Evolutionary conservation across 768 basidiomycete species (phyloP).

Genomic region (Serendipita sp.): DNA sequence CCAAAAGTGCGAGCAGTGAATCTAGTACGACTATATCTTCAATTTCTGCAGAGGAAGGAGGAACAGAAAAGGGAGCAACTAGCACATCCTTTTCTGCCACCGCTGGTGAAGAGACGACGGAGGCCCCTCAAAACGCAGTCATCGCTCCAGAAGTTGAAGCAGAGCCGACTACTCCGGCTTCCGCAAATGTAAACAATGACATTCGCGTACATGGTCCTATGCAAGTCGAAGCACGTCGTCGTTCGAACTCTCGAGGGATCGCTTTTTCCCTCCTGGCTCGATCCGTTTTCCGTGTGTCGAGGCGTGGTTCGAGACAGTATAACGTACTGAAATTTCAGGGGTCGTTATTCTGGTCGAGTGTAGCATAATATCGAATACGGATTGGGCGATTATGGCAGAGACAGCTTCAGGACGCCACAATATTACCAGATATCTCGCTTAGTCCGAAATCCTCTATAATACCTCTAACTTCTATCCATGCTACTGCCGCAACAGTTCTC

Average conservation of each 20-base stretch:
- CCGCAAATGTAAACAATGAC: neutral
- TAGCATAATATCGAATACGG: too few species aligned
- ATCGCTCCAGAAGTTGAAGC: neutral
- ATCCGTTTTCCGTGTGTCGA: too few species aligned
- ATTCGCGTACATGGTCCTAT: neutral
- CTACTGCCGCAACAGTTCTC: too few species aligned
- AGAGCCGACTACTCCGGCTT: neutral
- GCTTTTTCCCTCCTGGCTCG: neutral
- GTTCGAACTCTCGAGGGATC: neutral
- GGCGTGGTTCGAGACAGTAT: too few species aligned
- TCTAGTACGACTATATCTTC: neutral
- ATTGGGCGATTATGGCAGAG: too few species aligned
- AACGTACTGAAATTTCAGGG: too few species aligned
- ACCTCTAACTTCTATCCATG: too few species aligned
- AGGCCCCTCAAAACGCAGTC: too few species aligned
- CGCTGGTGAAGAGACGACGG: neutral
- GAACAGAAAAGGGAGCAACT: neutral
- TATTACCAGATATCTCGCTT: too few species aligned
- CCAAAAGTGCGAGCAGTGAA: neutral
- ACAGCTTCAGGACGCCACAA: too few species aligned
- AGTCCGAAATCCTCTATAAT: too few species aligned
- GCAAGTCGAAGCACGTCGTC: neutral
- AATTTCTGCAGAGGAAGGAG: neutral
- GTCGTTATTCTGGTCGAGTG: too few species aligned
- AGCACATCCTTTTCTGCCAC: neutral